These are phyloP conservation scores for Zostera marina DNA, from an alignment of 116 monocot genomes.

Conservation along the genomic window DNA sequence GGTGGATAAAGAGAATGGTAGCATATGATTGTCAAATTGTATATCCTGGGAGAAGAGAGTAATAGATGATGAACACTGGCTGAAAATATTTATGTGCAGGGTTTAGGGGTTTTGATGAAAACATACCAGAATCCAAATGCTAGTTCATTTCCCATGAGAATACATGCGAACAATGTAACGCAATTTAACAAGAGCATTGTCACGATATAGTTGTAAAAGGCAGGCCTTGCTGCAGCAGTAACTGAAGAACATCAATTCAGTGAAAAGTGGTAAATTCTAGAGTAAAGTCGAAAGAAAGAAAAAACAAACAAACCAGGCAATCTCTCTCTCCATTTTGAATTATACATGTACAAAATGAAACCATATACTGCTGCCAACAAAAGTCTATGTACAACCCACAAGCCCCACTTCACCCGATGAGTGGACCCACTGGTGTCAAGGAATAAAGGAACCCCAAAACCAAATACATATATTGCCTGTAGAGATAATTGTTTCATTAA, in stretches of 20 bases:
- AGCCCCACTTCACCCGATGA: constrained; percentile 64
- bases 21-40: constrained; percentile 52
- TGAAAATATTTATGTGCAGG: too few species aligned
- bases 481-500: constrained; percentile 2
- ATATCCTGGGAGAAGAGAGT: constrained; percentile 32
- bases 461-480: constrained; percentile 74
- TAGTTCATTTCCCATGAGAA: constrained; percentile 53
- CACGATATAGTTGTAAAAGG: constrained; percentile 80
- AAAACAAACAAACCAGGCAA: constrained; percentile 36
- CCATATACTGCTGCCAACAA: constrained; percentile 69
- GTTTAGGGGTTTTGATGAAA: constrained; percentile 4
- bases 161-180: constrained; percentile 44
- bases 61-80: neutral
- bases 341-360: constrained; percentile 56
- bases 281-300: neutral
- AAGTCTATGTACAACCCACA: constrained; percentile 75
- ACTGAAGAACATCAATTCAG: neutral
- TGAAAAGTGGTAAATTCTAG: neutral
- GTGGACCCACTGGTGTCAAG: constrained; percentile 21
- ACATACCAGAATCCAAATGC: constrained; percentile 77
- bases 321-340: constrained; percentile 62
- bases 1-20: constrained; percentile 92
- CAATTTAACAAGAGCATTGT: constrained; percentile 56
- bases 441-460: constrained; percentile 78
- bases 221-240: constrained; percentile 55